Evolutionary conservation across 148 eudicot genomes (phyloP).

Genomic region (Limonium bicolor): DNA sequence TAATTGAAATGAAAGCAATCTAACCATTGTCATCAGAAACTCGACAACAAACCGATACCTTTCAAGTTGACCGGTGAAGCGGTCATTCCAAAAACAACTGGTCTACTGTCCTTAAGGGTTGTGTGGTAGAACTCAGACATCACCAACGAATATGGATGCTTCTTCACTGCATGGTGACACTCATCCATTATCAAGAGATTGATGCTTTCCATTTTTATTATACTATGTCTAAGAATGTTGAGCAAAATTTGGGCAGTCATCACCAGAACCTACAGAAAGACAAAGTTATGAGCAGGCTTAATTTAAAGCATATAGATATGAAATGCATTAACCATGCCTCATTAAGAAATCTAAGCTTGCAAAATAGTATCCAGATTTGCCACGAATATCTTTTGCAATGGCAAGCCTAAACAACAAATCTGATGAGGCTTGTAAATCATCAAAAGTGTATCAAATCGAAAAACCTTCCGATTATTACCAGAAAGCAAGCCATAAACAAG

Average conservation of each 20-base stretch:
- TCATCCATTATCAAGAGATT: constrained; percentile 92
- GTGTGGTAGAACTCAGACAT: constrained; percentile 99
- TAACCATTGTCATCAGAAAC: constrained; percentile 1
- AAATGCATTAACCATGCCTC: too few species aligned
- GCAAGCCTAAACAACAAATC: too few species aligned
- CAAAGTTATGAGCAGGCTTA: too few species aligned
- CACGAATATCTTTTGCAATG: too few species aligned
- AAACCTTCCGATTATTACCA: too few species aligned
- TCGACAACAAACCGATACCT: constrained; percentile 26
- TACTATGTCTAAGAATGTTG: constrained; percentile 95
- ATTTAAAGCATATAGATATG: too few species aligned
- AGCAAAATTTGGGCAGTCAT: constrained; percentile 98
- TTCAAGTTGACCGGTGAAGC: constrained; percentile 98
- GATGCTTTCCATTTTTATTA: constrained; percentile 85
- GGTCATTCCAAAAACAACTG: constrained; percentile 95
- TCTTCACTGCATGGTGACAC: constrained; percentile 99
- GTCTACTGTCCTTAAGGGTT: constrained; percentile 86
- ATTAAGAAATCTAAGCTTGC: too few species aligned
- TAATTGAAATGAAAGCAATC: too few species aligned
- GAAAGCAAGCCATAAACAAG: too few species aligned
- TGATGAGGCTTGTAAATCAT: too few species aligned
- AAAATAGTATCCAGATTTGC: too few species aligned
- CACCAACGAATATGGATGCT: constrained; percentile 97
- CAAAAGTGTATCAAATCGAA: too few species aligned
- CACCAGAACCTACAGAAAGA: constrained; percentile 63